Percentiles rank a stretch among this genome's conserved stretches.
These are phyloP conservation scores for Scedosporium boydii DNA, from an alignment of 2,329 filamentous ascomycete genomes.

Conservation along the genomic window DNA sequence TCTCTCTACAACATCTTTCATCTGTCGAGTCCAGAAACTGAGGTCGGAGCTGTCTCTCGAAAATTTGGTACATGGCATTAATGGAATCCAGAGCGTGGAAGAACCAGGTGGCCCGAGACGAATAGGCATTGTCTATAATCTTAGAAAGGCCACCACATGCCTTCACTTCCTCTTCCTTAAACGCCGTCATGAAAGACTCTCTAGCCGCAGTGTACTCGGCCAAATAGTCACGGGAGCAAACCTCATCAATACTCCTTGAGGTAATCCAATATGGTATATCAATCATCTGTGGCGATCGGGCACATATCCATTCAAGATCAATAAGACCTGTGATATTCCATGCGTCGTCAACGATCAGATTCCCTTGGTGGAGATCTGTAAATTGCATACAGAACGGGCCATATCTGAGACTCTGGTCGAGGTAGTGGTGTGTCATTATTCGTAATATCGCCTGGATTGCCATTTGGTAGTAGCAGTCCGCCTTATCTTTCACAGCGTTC, in stretches of 20 bases:
- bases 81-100: too few species aligned
- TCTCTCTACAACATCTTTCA: too few species aligned
- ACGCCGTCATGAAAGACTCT: neutral
- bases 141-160: neutral
- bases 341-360: constrained; percentile 24
- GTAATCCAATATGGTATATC: constrained; percentile 15
- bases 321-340: constrained; percentile 24
- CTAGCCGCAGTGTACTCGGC: neutral
- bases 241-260: constrained; percentile 10
- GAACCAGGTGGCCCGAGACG: neutral
- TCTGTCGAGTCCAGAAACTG: too few species aligned
- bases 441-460: constrained; percentile 15
- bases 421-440: constrained; percentile 15
- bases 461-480: constrained; percentile 20
- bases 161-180: neutral
- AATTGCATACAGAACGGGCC: constrained; percentile 19
- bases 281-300: constrained; percentile 16
- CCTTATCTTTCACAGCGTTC: constrained; percentile 16
- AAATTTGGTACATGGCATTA: too few species aligned
- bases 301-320: constrained; percentile 26
- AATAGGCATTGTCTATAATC: neutral
- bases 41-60: too few species aligned
- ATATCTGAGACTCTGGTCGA: constrained; percentile 14
- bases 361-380: constrained; percentile 23
- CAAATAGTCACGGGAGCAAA: neutral